phyloP scores from a whole-genome alignment of 495 filamentous ascomycete species.

The Aspergillus avenaceus region DNA sequence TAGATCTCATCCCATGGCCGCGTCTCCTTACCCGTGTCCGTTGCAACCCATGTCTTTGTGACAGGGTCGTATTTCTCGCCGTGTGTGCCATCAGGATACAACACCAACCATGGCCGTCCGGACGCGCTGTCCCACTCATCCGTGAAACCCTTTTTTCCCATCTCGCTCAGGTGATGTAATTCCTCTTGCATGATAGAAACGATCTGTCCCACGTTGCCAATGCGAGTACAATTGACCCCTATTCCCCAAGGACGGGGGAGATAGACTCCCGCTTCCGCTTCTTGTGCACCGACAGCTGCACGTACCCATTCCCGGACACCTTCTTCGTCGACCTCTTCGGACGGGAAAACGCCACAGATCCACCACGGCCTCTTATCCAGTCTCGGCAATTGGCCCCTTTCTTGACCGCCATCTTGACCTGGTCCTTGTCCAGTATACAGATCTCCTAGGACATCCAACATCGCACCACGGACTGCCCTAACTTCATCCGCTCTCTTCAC shows the following conservation, averaged over 20 bases:
- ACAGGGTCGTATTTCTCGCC: conserved; percentile 61
- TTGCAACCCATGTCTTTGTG: conserved; percentile 51
- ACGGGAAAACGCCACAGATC: conserved; percentile 60
- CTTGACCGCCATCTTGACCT: not conserved
- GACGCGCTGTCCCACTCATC: conserved; percentile 21
- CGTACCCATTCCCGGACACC: conserved; percentile 27
- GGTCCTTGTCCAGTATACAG: not conserved
- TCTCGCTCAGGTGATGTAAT: not conserved
- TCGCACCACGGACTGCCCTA: conserved; percentile 49
- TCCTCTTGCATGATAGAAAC: conserved; percentile 24
- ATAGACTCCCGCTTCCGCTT: not conserved
- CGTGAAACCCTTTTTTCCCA: conserved; percentile 15
- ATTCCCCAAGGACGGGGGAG: conserved; percentile 52
- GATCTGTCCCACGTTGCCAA: conserved; percentile 47
- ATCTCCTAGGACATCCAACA: conserved; percentile 19
- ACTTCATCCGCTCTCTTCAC: conserved; percentile 56
- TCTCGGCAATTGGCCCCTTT: not conserved
- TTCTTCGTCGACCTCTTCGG: conserved; percentile 33
- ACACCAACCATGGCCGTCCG: conserved; percentile 46
- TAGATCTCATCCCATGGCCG: conserved; percentile 19
- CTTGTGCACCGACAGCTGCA: not conserved
- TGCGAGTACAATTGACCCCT: conserved; percentile 64
- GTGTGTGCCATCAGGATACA: conserved; percentile 67
- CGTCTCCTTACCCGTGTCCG: not conserved
- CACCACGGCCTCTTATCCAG: conserved; percentile 38